phyloP scores from a whole-genome alignment of 2,329 filamentous ascomycete species.

The Macrophomina phaseolina region DNA sequence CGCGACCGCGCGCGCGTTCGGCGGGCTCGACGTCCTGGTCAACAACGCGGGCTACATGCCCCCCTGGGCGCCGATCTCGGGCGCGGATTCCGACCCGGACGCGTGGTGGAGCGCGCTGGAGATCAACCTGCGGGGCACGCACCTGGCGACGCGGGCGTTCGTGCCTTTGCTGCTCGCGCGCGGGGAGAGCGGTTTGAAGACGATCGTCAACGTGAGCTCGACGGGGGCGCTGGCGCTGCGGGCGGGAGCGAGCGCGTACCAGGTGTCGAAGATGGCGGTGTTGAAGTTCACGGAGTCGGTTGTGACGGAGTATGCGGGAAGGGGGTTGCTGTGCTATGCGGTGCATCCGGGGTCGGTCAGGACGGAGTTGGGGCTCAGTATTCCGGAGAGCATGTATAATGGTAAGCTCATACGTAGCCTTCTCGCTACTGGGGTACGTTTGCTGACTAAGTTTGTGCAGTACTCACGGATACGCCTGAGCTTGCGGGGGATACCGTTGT shows the following conservation, averaged over 20 bases:
- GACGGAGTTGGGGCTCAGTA: conserved; percentile 31
- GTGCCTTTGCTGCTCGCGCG: conserved; percentile 49
- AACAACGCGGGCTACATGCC: conserved; percentile 52
- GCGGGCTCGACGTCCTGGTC: conserved; percentile 52
- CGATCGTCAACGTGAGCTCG: conserved; percentile 55
- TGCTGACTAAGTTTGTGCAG: neutral
- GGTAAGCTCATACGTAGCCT: too few relatives aligned
- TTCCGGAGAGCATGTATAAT: neutral
- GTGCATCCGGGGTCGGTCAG: conserved; percentile 39
- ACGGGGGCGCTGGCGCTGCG: conserved; percentile 46
- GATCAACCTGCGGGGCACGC: conserved; percentile 57
- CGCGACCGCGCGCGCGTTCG: neutral
- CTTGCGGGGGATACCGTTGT: conserved; percentile 26
- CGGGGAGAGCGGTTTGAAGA: conserved; percentile 39
- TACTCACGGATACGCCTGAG: conserved; percentile 16
- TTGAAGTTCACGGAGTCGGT: conserved; percentile 58
- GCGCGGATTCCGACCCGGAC: conserved; percentile 39
- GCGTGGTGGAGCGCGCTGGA: conserved; percentile 53
- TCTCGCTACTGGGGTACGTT: too few relatives aligned
- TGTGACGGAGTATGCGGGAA: conserved; percentile 43
- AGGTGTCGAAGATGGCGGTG: conserved; percentile 57
- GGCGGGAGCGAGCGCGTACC: conserved; percentile 45
- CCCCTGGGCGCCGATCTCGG: conserved; percentile 35
- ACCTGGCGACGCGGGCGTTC: conserved; percentile 53
- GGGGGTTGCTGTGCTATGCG: conserved; percentile 35